Evolutionary conservation across 192 early-diverging fungal genomes (phyloP).

Genomic region (Mortierella antarctica): DNA sequence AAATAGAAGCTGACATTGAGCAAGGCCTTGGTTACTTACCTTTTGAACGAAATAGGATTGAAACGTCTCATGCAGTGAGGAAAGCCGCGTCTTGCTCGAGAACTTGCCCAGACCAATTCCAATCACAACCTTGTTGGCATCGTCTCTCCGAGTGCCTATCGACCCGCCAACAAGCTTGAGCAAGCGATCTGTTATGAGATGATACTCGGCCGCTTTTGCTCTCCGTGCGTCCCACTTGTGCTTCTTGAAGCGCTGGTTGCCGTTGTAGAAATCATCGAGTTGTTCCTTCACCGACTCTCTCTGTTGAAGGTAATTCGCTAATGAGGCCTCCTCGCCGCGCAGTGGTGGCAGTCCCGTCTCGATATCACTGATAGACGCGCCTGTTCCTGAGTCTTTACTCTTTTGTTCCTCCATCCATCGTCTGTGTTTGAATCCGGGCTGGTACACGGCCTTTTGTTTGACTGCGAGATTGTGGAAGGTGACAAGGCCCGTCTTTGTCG

Average conservation of each 20-base stretch:
- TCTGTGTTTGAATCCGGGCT: constrained; percentile 4
- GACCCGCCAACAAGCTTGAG: constrained; percentile 14
- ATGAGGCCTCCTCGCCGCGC: neutral
- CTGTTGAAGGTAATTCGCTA: neutral
- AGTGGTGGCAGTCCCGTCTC: constrained; percentile 1
- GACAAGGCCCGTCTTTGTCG: neutral
- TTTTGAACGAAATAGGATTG: constrained; percentile 4
- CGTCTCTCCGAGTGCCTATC: neutral
- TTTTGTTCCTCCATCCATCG: constrained; percentile 6
- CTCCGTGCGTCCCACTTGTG: constrained; percentile 3
- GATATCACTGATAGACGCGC: constrained; percentile 12
- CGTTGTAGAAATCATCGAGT: constrained; percentile 1
- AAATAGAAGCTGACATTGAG: neutral
- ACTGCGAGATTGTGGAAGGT: constrained; percentile 20
- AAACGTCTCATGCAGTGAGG: constrained; percentile 1
- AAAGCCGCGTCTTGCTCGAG: neutral
- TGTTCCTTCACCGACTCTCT: neutral
- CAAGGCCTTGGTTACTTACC: neutral
- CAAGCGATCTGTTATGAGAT: neutral
- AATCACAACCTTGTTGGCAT: constrained; percentile 27
- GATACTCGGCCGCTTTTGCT: neutral
- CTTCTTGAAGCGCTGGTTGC: constrained; percentile 2
- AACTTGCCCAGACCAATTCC: constrained; percentile 13
- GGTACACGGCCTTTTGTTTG: constrained; percentile 12
- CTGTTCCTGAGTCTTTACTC: too few relatives aligned